Base-by-base conservation (phyloP, 2,329 filamentous ascomycete species). In the Fusarium pseudoanthophilum region DNA sequence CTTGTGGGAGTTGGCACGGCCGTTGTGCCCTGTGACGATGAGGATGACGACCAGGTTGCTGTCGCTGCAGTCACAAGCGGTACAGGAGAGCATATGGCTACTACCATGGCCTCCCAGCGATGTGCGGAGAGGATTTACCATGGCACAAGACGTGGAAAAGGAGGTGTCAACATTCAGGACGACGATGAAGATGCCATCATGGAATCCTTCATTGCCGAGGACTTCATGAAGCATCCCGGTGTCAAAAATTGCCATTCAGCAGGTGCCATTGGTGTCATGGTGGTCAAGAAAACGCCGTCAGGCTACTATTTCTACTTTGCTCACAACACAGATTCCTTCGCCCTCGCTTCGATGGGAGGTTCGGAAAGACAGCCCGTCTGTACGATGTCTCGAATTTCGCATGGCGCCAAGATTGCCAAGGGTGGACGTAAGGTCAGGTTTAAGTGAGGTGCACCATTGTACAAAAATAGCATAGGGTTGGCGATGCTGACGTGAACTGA, bases 71-170 rank as follows among this genome's bases (percentile, higher is more conserved):
- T 98, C 28, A 97, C 95, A 43, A 97, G 94, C 79, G 96, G 96
- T 34, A 99, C 96, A 6, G 96, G 96, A 53, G 96, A 99, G 83
- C 96, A 99, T 80, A 99, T 99, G 93, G 93, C 95, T 40, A 98
- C 95, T 1, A 97, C 95, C 1, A 92, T 97, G 88, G 95, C 96
- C 16, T 95, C 96, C 11, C 91, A 92, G 66, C 92, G 92, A 62
- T 97, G 95, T 79, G 95, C 95, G 2, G 93, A 95, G 73, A 90
- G 96, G 51, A 87, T 99, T 32, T 97, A 95, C 79, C 89, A 92
- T 73, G 89, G 87, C 75, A 92, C 87, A 55, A 88, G 86, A 78
- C 91, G 89, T 73, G 88, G 84, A 5, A 83, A 82, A 56, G 88
- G 85, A 21, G 94, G 94, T 11, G 82, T 82, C 13, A 90, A 93